A percentile compares a stretch with the other conserved stretches of the same genome.
Conservation (phyloP, 495 filamentous ascomycete genomes). For the Letharia columbiana region DNA sequence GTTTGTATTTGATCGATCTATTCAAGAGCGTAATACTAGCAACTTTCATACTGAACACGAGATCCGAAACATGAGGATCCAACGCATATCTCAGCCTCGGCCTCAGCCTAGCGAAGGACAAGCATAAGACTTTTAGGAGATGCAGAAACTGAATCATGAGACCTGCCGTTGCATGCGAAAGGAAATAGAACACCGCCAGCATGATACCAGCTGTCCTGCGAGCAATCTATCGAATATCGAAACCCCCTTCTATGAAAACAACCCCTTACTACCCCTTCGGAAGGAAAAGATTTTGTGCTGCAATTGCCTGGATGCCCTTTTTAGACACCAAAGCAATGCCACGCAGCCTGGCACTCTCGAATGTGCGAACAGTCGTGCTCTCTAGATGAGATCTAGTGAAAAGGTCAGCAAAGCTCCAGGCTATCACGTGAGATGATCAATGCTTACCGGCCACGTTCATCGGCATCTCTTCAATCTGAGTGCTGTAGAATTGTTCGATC, state of each 20-base stretch:
- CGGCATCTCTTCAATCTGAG: constrained; percentile 55
- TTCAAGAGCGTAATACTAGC: constrained; percentile 15
- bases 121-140: constrained; percentile 19
- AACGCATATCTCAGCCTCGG: constrained; percentile 12
- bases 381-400: constrained; percentile 44
- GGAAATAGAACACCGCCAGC: constrained; percentile 8
- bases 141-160: constrained; percentile 2
- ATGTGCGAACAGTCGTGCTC: background rate
- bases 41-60: background rate
- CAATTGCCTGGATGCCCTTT: constrained; percentile 9
- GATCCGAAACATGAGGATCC: constrained; percentile 7
- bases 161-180: constrained; percentile 16
- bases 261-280: background rate
- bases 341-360: constrained; percentile 1
- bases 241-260: constrained; percentile 8
- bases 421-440: background rate
- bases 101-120: constrained; percentile 11
- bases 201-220: constrained; percentile 12
- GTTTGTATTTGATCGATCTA: constrained; percentile 21
- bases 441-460: constrained; percentile 50
- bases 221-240: constrained; percentile 17
- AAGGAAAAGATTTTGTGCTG: constrained; percentile 7
- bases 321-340: constrained; percentile 11
- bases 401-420: constrained; percentile 8
- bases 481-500: constrained; percentile 69